Conservation (phyloP, 2,329 filamentous ascomycete species). For the Pseudocercospora pini-densiflorae region DNA sequence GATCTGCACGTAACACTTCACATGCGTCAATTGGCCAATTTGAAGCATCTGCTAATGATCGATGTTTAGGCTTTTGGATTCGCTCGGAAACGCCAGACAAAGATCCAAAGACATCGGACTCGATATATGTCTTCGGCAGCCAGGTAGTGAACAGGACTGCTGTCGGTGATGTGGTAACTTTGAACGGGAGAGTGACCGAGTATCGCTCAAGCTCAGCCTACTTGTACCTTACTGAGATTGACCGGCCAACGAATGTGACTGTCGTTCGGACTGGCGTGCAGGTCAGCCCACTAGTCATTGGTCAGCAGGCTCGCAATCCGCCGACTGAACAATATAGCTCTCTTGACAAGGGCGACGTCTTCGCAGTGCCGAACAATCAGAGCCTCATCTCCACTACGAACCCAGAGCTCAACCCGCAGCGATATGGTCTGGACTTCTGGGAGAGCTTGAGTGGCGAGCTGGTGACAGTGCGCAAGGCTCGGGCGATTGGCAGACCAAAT, state of each 20-base stretch:
- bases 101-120: slow-evolving; percentile 64
- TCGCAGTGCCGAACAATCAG: slow-evolving; percentile 66
- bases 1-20: not conserved
- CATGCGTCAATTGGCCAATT: too few species aligned
- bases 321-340: slow-evolving; percentile 65
- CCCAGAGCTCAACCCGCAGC: slow-evolving; percentile 62
- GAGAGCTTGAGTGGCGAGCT: slow-evolving; percentile 70
- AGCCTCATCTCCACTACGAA: slow-evolving; percentile 63
- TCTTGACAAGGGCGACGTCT: slow-evolving; percentile 69
- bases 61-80: slow-evolving; percentile 59
- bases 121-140: slow-evolving; percentile 67
- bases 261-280: slow-evolving; percentile 59
- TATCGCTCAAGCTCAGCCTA: slow-evolving; percentile 62
- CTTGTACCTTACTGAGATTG: slow-evolving; percentile 68
- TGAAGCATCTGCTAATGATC: not conserved
- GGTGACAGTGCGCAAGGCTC: slow-evolving; percentile 64
- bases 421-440: slow-evolving; percentile 75
- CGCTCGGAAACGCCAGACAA: slow-evolving; percentile 63
- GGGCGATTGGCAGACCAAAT: slow-evolving; percentile 65
- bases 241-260: slow-evolving; percentile 57
- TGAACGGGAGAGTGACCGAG: slow-evolving; percentile 66
- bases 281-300: slow-evolving; percentile 65
- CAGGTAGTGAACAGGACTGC: slow-evolving; percentile 57
- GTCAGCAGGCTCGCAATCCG: slow-evolving; percentile 57
- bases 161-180: slow-evolving; percentile 65